Percentiles rank a stretch among this genome's conserved stretches.
Conservation (phyloP, 352 stramenopile genomes). For the Phytophthora melonis region DNA sequence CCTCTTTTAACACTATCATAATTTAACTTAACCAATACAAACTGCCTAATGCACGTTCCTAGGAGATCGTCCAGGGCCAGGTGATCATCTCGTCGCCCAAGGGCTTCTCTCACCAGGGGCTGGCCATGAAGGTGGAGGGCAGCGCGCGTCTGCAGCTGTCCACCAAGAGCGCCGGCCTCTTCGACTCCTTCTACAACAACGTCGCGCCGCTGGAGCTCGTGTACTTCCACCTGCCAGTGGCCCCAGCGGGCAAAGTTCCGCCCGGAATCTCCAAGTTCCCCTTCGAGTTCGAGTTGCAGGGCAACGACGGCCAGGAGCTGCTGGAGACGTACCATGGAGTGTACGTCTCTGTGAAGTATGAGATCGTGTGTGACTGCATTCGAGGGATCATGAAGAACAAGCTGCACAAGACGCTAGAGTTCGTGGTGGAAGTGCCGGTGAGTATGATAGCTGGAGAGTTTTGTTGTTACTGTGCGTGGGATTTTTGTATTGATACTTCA, state of each 20-base stretch:
- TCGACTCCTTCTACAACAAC: constrained; percentile 87
- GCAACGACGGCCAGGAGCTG: constrained; percentile 71
- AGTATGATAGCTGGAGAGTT: neutral
- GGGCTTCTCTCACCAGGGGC: constrained; percentile 82
- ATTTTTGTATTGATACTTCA: neutral
- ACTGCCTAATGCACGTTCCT: constrained; percentile 5
- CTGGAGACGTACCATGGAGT: constrained; percentile 95
- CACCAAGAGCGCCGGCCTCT: constrained; percentile 80
- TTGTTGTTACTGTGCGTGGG: neutral
- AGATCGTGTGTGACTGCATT: constrained; percentile 86
- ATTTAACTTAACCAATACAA: neutral
- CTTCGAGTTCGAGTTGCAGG: constrained; percentile 89
- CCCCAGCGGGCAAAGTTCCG: constrained; percentile 71
- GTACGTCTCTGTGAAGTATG: constrained; percentile 93
- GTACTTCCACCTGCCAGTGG: constrained; percentile 85
- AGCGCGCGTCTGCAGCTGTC: constrained; percentile 85
- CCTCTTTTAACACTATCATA: neutral
- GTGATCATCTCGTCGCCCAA: constrained; percentile 89
- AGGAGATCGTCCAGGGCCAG: constrained; percentile 88
- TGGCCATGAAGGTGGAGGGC: constrained; percentile 88
- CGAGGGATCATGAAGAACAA: constrained; percentile 91
- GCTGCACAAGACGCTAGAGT: constrained; percentile 87
- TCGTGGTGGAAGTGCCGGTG: constrained; percentile 92
- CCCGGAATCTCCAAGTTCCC: constrained; percentile 89
- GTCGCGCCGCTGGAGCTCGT: constrained; percentile 83